These are phyloP conservation scores for Fusarium fujikuroi DNA, from an alignment of 2,329 filamentous ascomycete genomes.

Conservation along the genomic window DNA sequence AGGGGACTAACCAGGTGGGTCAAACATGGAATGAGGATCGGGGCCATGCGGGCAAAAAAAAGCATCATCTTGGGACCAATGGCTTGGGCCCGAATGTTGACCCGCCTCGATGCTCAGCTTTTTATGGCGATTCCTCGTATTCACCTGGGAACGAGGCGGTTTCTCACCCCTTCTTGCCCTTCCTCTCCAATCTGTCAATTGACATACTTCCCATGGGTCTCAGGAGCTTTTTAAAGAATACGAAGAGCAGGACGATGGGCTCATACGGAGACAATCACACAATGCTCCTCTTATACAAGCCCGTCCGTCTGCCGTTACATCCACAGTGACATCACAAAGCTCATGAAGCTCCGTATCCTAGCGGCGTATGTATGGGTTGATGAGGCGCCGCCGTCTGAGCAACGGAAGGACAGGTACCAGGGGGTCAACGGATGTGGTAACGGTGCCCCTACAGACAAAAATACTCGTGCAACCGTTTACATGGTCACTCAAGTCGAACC, in stretches of 20 bases:
- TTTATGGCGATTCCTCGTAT: slow-evolving; percentile 42
- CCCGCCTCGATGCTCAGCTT: slow-evolving; percentile 33
- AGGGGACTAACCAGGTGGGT: slow-evolving; percentile 33
- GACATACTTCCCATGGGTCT: slow-evolving; percentile 4
- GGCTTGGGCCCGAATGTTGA: slow-evolving; percentile 33
- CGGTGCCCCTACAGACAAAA: slow-evolving; percentile 23
- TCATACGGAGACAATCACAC: slow-evolving; percentile 4
- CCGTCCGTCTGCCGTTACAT: slow-evolving; percentile 21
- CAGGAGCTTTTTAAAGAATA: slow-evolving; percentile 26
- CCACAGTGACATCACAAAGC: slow-evolving; percentile 40
- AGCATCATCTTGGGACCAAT: slow-evolving; percentile 35
- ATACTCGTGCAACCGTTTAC: slow-evolving; percentile 9
- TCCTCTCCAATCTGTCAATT: background rate
- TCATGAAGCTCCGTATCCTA: slow-evolving; percentile 14
- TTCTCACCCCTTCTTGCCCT: slow-evolving; percentile 6
- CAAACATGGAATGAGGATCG: slow-evolving; percentile 28
- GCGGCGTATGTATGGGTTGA: slow-evolving; percentile 6
- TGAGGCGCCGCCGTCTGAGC: slow-evolving; percentile 24
- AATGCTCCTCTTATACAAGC: background rate
- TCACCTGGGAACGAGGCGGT: slow-evolving; percentile 11
- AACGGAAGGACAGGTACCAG: slow-evolving; percentile 22
- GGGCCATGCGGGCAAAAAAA: slow-evolving; percentile 20
- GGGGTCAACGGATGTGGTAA: slow-evolving; percentile 13
- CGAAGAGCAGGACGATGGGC: slow-evolving; percentile 21
- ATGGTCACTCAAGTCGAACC: background rate